These are phyloP conservation scores for Saturnispora hagleri DNA, from an alignment of 805 yeast species.

Conservation along the genomic window DNA sequence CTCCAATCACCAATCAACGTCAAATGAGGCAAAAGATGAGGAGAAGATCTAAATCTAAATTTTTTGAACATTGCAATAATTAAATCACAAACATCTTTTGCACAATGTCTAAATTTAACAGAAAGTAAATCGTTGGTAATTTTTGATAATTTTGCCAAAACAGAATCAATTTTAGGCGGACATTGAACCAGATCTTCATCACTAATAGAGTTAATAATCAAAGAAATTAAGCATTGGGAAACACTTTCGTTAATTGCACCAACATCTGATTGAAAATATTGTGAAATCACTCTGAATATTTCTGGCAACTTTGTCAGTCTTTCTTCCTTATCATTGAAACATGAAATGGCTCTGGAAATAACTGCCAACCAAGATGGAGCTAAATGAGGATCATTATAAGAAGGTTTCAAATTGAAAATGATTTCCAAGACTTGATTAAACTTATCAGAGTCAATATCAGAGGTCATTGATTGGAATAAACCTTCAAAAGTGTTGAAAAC, in stretches of 20 bases:
- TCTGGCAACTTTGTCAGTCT: constrained; percentile 50
- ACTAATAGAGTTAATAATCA: constrained; percentile 58
- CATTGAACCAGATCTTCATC: constrained; percentile 46
- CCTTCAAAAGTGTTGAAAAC: constrained; percentile 82
- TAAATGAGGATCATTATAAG: constrained; percentile 71
- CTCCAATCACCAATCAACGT: constrained; percentile 80
- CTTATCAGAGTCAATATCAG: constrained; percentile 46
- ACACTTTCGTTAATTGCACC: constrained; percentile 63
- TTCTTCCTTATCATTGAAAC: constrained; percentile 35
- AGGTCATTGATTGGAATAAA: constrained; percentile 55
- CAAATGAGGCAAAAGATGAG: constrained; percentile 58
- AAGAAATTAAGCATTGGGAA: constrained; percentile 78
- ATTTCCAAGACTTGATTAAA: constrained; percentile 57
- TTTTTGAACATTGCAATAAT: constrained; percentile 53
- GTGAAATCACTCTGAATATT: constrained; percentile 45
- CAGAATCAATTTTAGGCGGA: constrained; percentile 48
- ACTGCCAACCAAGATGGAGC: constrained; percentile 96
- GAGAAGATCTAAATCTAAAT: constrained; percentile 57
- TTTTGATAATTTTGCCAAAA: constrained; percentile 43
- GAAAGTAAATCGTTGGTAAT: constrained; percentile 48
- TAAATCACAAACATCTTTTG: constrained; percentile 64
- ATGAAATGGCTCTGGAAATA: constrained; percentile 70
- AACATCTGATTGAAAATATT: constrained; percentile 61
- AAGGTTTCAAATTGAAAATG: constrained; percentile 72
- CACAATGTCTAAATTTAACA: constrained; percentile 67